Conservation (phyloP, 1,139 yeast species). For the Pichia kudriavzevii region DNA sequence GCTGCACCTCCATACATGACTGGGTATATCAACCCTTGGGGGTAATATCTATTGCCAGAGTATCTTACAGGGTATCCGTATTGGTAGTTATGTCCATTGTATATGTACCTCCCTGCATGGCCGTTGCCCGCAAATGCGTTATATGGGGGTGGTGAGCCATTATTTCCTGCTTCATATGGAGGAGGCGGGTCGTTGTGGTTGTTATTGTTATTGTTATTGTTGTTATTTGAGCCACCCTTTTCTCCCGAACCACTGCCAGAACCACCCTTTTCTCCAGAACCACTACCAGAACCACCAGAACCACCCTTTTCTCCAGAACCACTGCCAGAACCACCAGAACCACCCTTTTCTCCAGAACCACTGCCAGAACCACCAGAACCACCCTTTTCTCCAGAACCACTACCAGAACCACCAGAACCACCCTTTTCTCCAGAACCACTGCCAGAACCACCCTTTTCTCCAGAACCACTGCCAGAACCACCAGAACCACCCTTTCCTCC, state of each 20-base stretch:
- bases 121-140: no score
- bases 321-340: slow-evolving; percentile 1
- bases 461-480: no score
- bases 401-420: slow-evolving; percentile 1
- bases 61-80: slow-evolving; percentile 11
- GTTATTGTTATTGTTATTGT: no score
- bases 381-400: not conserved
- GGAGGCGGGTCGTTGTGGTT: no score
- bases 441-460: not conserved
- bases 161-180: no score
- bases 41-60: slow-evolving; percentile 8
- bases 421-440: slow-evolving; percentile 1
- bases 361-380: slow-evolving; percentile 2
- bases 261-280: slow-evolving; percentile 1
- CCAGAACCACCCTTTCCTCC: no score
- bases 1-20: slow-evolving; percentile 9
- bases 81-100: slow-evolving; percentile 7
- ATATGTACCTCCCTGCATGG: no score
- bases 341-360: not conserved
- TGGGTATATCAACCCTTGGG: slow-evolving; percentile 8
- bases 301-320: slow-evolving; percentile 3
- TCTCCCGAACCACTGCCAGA: no score
- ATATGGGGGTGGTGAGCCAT: no score
- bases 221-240: no score
- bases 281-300: not conserved